Conservation (phyloP, 169 alveolate species). For the Pseudocohnilembus persalinus region DNA sequence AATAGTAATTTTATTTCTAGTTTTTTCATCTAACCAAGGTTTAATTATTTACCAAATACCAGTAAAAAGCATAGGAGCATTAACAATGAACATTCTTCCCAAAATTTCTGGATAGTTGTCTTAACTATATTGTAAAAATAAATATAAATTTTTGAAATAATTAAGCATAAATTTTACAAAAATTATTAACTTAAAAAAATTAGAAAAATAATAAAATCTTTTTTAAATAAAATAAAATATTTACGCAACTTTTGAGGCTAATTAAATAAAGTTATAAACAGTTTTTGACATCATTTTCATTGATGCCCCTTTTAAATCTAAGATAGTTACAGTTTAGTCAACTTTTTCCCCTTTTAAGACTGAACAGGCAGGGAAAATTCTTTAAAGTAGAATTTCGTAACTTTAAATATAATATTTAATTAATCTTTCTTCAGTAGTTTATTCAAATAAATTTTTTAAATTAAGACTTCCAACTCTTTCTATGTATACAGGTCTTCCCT, state of each 20-base stretch:
- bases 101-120: constrained; percentile 93
- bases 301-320: constrained; percentile 72
- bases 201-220: too few species aligned
- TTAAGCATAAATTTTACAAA: too few species aligned
- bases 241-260: constrained; percentile 79
- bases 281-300: constrained; percentile 69
- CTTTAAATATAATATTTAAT: constrained; percentile 66
- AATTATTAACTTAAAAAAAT: too few species aligned
- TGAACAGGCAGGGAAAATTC: constrained; percentile 77
- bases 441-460: constrained; percentile 52
- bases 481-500: constrained; percentile 85
- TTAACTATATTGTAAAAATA: constrained; percentile 6
- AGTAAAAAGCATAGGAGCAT: constrained; percentile 90
- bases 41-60: constrained; percentile 89
- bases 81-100: constrained; percentile 87
- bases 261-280: constrained; percentile 58
- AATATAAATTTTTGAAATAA: too few species aligned
- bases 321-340: constrained; percentile 63
- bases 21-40: constrained; percentile 87
- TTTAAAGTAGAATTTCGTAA: constrained; percentile 65
- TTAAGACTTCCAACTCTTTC: constrained; percentile 71
- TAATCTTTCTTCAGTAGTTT: constrained; percentile 69
- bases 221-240: too few species aligned
- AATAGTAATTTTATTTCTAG: constrained; percentile 88
- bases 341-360: constrained; percentile 62